These are phyloP conservation scores for Mycena belliarum DNA, from an alignment of 768 basidiomycete genomes.

Conservation along the genomic window DNA sequence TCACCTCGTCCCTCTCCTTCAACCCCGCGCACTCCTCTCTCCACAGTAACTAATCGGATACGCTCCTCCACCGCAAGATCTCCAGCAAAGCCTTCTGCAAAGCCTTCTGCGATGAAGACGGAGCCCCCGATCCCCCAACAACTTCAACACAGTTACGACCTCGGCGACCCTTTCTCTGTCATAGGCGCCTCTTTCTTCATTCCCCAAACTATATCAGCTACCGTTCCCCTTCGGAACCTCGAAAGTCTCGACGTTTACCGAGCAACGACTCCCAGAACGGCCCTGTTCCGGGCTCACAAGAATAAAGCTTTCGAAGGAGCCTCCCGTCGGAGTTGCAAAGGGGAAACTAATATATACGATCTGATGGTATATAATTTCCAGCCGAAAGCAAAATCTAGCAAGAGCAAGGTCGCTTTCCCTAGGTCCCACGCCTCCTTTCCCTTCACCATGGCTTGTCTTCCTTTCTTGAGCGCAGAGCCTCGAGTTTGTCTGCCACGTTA, in stretches of 20 bases:
- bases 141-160: conserved; percentile 15
- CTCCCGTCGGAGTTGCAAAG: conserved; percentile 7
- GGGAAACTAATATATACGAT: conserved; percentile 18
- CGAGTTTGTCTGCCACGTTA: not conserved
- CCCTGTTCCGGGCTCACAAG: conserved; percentile 5
- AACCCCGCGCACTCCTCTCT: conserved; percentile 25
- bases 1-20: conserved; percentile 21
- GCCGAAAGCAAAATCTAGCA: not conserved
- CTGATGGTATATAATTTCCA: conserved; percentile 19
- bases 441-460: not conserved
- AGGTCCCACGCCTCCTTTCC: not conserved
- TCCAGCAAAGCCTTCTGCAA: conserved; percentile 15
- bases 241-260: conserved; percentile 2
- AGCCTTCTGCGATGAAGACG: not conserved
- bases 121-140: conserved; percentile 8
- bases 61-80: conserved; percentile 24
- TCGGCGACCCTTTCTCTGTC: conserved; percentile 13
- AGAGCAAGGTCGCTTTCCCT: not conserved
- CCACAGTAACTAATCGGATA: conserved; percentile 27
- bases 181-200: conserved; percentile 6
- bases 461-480: not conserved
- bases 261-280: not conserved
- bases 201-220: conserved; percentile 10
- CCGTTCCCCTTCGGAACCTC: conserved; percentile 6
- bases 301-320: conserved; percentile 11